Conservation (phyloP, 2,329 filamentous ascomycete genomes). For the Colletotrichum limetticola region DNA sequence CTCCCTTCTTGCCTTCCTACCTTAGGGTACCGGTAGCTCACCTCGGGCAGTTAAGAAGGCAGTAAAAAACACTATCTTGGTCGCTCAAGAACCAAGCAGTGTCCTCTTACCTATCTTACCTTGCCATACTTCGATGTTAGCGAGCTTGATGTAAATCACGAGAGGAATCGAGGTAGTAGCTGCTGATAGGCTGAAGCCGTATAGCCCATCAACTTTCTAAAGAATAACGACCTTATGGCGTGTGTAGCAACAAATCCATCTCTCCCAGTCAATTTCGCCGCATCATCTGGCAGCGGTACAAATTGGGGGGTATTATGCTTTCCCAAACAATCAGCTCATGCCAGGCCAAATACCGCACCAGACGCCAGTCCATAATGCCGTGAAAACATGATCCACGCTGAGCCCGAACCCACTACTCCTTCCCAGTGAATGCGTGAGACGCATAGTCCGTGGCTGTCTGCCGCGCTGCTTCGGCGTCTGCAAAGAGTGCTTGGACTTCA, state of each 20-base stretch:
- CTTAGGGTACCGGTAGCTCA: too few relatives aligned
- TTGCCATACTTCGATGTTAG: background rate
- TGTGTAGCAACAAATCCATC: background rate
- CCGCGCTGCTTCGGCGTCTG: conserved; percentile 53
- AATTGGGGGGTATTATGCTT: conserved; percentile 29
- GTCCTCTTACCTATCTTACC: background rate
- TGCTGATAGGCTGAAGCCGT: background rate
- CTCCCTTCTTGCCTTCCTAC: too few relatives aligned
- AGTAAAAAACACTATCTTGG: too few relatives aligned
- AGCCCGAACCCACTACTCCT: conserved; percentile 27
- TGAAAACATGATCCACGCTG: conserved; percentile 13
- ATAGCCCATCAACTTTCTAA: background rate
- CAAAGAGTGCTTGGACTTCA: conserved; percentile 74
- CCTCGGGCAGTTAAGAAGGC: too few relatives aligned
- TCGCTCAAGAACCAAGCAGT: background rate
- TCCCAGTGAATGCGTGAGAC: conserved; percentile 52
- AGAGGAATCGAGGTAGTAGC: background rate
- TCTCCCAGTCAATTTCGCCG: conserved; percentile 9
- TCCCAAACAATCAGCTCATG: conserved; percentile 31
- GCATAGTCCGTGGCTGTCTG: conserved; percentile 55
- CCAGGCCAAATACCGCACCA: conserved; percentile 28
- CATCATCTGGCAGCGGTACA: conserved; percentile 13
- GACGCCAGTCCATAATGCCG: conserved; percentile 31
- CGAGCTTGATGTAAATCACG: background rate
- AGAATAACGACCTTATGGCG: background rate